Percentiles rank a stretch among this genome's conserved stretches.
These are phyloP conservation scores for Bassia scoparia DNA, from an alignment of 148 eudicot genomes.

Conservation along the genomic window DNA sequence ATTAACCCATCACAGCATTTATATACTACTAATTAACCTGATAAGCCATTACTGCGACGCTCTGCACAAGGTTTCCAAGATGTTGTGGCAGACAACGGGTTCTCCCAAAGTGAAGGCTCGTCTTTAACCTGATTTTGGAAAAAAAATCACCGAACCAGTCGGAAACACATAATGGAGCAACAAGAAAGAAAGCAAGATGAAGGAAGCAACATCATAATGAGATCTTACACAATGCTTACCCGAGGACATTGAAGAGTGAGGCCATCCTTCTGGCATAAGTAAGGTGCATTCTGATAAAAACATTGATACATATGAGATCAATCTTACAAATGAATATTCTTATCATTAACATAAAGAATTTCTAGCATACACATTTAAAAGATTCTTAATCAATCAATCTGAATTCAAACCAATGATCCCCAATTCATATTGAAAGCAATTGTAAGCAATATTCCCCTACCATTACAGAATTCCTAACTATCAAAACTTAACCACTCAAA, in stretches of 20 bases:
- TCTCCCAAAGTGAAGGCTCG: slow-evolving; percentile 87
- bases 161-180: neutral
- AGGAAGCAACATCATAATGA: neutral
- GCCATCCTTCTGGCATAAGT: slow-evolving; percentile 90
- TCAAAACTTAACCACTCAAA: neutral
- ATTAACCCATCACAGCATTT: neutral
- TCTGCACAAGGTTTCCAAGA: slow-evolving; percentile 98
- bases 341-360: neutral
- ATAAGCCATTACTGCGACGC: slow-evolving; percentile 50
- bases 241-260: slow-evolving; percentile 76
- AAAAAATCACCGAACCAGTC: neutral
- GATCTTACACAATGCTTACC: slow-evolving; percentile 44
- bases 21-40: slow-evolving; percentile 43
- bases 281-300: slow-evolving; percentile 79
- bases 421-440: neutral
- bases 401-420: neutral
- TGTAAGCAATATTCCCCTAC: neutral
- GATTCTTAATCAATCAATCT: neutral
- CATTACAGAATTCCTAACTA: neutral
- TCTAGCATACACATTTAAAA: no score
- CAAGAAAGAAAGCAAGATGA: neutral
- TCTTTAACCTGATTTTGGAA: slow-evolving; percentile 65
- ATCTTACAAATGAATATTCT: neutral
- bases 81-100: slow-evolving; percentile 86
- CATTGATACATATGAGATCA: slow-evolving; percentile 7